Base-by-base conservation (phyloP, 2,329 filamentous ascomycete genomes). In the Daldinia sp. region DNA sequence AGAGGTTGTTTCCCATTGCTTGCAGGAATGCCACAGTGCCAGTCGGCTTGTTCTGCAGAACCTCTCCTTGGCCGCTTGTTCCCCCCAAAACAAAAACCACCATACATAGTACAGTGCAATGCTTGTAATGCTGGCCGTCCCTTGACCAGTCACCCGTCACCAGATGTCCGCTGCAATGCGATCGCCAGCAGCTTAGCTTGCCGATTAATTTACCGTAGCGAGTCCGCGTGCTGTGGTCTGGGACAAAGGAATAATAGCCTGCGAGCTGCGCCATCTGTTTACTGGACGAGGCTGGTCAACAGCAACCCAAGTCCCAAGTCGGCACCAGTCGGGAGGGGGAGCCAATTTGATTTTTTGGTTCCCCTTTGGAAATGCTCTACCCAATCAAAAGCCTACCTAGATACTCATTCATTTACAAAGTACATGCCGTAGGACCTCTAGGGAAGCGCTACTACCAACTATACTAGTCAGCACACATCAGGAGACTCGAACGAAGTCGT, bases 1-100 rank as follows among this genome's bases (percentile, higher is more conserved):
- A 13, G 30, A 51, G 46, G 46, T 33, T 51, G 26, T 30, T 51
- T 51, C 46, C 23, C 51, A 33, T 54, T 68, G 48, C 65, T 68
- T 63, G 62, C 65, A 70, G 68, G 64, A 66, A 70, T 70, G 63
- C 39, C 65, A 68, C 68, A 71, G 68, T 71, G 68, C 55, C 68
- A 71, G 68, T 71, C 68, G 68, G 68, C 65, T 68, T 71, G 59
- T 68, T 66, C 61, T 68, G 59, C 65, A 63, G 37, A 56, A 56
- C 28, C 18, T 57, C 44, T 41, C 51, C 12, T 37, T 46, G 46
- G 46, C 44, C 35, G 30, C 57, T 33, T 48, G 55, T 56, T 59
- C 51, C 53, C 56, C 57, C 56, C 57, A 35, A 35, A 35, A 35
- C 13, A 39, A 39, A 13, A 39, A 39, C 35, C 35, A 56, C 26